Evolutionary conservation across 495 filamentous ascomycete genomes (phyloP).

Genomic region (Cairneyella variabilis): DNA sequence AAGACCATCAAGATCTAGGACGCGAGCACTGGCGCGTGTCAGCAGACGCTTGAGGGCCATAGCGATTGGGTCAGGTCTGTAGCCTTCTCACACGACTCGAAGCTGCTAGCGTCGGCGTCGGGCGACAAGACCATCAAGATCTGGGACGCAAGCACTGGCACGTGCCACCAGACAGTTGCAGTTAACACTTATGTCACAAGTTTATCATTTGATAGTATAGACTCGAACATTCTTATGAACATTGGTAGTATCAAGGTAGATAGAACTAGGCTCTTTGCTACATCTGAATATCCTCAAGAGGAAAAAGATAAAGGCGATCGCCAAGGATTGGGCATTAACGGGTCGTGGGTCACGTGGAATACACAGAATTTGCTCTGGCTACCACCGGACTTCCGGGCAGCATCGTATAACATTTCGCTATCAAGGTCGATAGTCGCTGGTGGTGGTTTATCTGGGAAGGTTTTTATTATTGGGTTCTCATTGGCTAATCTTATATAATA

Average conservation of each 20-base stretch:
- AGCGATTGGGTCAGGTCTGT: background rate
- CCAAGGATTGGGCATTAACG: constrained; percentile 13
- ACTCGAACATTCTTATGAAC: background rate
- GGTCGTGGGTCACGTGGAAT: too few relatives aligned
- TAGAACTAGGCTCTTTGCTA: background rate
- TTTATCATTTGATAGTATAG: constrained; percentile 1
- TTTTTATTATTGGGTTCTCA: constrained; percentile 11
- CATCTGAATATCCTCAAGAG: constrained; percentile 8
- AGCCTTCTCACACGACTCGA: background rate
- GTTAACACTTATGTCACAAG: background rate
- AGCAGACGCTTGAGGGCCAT: background rate
- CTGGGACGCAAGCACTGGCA: background rate
- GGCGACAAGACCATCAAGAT: background rate
- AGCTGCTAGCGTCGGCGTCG: background rate
- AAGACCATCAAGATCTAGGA: too few relatives aligned
- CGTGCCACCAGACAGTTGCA: background rate
- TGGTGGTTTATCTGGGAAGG: constrained; percentile 11
- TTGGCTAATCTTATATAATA: constrained; percentile 1
- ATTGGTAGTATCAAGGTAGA: background rate
- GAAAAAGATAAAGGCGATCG: constrained; percentile 17
- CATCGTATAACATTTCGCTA: background rate
- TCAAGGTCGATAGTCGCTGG: constrained; percentile 1
- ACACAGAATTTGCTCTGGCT: constrained; percentile 9
- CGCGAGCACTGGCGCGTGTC: background rate
- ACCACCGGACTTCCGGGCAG: constrained; percentile 5